phyloP scores from a whole-genome alignment of 441 rosid species.

The Hura crepitans region DNA sequence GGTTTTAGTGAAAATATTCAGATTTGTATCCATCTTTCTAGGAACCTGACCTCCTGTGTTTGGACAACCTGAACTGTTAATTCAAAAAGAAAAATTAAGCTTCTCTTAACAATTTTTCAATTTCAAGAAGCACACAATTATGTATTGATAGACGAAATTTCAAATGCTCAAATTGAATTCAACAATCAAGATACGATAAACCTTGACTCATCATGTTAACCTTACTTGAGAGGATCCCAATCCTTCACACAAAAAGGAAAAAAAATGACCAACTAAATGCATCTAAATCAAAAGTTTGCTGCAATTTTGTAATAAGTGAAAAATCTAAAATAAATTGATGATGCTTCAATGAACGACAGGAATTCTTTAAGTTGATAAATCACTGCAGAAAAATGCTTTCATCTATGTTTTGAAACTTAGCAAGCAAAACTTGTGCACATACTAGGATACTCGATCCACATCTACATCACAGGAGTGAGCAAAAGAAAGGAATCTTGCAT shows the following conservation, averaged over 20 bases:
- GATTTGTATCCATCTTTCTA: not conserved
- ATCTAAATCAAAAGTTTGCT: not conserved
- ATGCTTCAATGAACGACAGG: not conserved
- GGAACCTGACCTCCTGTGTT: not conserved
- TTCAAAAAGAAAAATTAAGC: not conserved
- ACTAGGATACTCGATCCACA: not conserved
- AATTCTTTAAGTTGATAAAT: not conserved
- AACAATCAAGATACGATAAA: not conserved
- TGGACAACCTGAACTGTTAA: not conserved
- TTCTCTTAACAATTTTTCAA: not conserved
- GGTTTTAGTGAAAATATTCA: not conserved
- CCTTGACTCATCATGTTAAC: not conserved
- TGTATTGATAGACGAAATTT: not conserved
- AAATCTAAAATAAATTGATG: not conserved
- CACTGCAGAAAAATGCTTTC: not conserved
- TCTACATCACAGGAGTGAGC: not conserved
- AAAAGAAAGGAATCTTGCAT: constrained; percentile 1
- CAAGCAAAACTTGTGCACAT: not conserved
- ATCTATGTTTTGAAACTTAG: not conserved
- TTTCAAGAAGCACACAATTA: not conserved
- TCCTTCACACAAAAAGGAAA: not conserved
- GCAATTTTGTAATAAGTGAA: not conserved
- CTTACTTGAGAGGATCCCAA: not conserved
- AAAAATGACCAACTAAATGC: not conserved
- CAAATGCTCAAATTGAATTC: not conserved